These are phyloP conservation scores for Arctostaphylos glauca DNA, from an alignment of 148 eudicot genomes.

Conservation along the genomic window DNA sequence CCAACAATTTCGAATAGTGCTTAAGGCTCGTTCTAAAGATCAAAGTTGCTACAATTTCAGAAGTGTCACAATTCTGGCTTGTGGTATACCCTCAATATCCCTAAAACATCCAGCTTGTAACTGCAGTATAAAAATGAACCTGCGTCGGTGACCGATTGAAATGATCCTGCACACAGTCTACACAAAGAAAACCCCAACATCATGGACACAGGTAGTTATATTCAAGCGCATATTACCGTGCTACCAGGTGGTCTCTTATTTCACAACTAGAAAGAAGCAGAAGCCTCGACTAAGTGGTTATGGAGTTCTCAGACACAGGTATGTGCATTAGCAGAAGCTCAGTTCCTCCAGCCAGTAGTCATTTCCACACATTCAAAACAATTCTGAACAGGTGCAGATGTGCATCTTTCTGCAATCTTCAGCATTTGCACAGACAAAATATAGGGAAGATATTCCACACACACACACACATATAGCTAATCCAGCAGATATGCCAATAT, in stretches of 20 bases:
- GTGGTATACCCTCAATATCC: not conserved
- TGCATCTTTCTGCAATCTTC: constrained; percentile 12
- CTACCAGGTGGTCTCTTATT: constrained; percentile 12
- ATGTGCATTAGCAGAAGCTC: constrained; percentile 19
- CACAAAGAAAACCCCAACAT: constrained; percentile 9
- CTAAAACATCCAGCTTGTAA: not conserved
- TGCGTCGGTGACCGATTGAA: not conserved
- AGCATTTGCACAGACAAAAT: not conserved
- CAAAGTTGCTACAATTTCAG: constrained; percentile 6
- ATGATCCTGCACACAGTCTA: constrained; percentile 19
- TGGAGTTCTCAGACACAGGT: not conserved
- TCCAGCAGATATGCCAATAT: not conserved
- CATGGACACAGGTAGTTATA: not conserved
- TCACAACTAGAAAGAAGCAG: constrained; percentile 13
- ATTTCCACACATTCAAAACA: constrained; percentile 2
- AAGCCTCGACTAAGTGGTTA: not conserved
- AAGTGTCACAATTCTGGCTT: not conserved
- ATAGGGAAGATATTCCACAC: constrained; percentile 6
- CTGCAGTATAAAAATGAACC: not conserved
- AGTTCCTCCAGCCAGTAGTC: constrained; percentile 17
- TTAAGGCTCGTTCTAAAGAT: constrained; percentile 19
- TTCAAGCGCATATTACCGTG: not conserved
- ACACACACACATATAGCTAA: not conserved
- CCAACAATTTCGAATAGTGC: constrained; percentile 14
- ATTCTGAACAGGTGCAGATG: not conserved